Conservation (phyloP, 2,329 filamentous ascomycete genomes). For the Nemania serpens region DNA sequence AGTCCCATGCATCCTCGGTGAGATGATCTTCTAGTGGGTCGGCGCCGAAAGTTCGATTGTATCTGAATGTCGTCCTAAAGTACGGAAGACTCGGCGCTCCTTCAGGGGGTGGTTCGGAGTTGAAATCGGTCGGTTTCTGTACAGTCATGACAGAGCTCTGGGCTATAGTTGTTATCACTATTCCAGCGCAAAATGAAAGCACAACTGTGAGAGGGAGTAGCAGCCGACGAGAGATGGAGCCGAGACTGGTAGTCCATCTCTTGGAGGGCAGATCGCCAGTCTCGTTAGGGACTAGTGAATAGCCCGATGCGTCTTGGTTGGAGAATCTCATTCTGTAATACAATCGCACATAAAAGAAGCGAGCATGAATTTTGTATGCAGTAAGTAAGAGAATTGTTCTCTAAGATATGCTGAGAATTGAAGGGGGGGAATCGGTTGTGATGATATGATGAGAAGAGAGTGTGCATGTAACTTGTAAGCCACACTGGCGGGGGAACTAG, state of each 20-base stretch:
- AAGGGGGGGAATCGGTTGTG: no score
- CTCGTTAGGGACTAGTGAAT: slow-evolving; percentile 9
- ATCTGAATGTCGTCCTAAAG: slow-evolving; percentile 3
- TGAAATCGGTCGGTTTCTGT: background rate
- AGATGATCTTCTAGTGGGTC: slow-evolving; percentile 3
- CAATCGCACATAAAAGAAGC: no score
- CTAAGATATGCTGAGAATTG: no score
- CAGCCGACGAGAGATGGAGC: background rate
- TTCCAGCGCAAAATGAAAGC: slow-evolving; percentile 1
- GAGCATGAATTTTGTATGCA: no score
- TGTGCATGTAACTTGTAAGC: no score
- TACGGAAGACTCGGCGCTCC: background rate
- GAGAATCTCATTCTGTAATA: no score
- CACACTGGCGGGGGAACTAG: no score
- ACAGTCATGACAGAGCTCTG: background rate
- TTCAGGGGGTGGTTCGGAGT: background rate
- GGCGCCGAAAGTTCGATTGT: slow-evolving; percentile 19
- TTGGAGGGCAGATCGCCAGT: background rate
- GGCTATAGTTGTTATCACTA: background rate
- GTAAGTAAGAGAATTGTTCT: no score
- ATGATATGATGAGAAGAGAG: no score
- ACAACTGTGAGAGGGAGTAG: background rate
- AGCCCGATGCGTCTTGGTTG: background rate
- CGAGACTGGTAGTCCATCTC: background rate
- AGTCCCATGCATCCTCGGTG: slow-evolving; percentile 16